Percentiles rank a stretch among this genome's conserved stretches.
Conservation (phyloP, 305 asterid genomes). For the Salvia sclarea region DNA sequence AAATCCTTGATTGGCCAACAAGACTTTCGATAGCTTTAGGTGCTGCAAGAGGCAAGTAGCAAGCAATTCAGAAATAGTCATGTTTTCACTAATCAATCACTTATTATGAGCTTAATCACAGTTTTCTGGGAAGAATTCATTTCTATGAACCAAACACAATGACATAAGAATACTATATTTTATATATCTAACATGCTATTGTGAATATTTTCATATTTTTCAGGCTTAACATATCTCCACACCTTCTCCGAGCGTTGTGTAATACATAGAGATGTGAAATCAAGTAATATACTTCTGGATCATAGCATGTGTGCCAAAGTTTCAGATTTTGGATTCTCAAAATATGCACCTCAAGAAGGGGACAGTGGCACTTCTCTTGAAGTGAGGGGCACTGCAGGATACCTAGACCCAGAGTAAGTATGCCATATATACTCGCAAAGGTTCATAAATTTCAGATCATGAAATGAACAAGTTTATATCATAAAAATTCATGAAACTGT, state of each 20-base stretch:
- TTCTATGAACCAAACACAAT: not conserved
- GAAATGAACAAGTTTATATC: conserved; percentile 2
- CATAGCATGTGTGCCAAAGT: conserved; percentile 93
- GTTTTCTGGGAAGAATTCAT: not conserved
- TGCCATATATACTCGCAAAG: not conserved
- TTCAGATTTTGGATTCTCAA: conserved; percentile 91
- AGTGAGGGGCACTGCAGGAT: conserved; percentile 94
- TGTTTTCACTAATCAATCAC: conserved; percentile 14
- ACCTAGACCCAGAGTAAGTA: conserved; percentile 95
- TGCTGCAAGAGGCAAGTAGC: conserved; percentile 85
- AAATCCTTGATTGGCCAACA: conserved; percentile 82
- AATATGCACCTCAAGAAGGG: conserved; percentile 93
- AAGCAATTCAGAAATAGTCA: conserved; percentile 25
- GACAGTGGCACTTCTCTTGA: conserved; percentile 84
- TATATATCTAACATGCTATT: not conserved
- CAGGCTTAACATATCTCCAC: conserved; percentile 86
- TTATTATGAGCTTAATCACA: not conserved
- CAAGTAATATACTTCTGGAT: conserved; percentile 89
- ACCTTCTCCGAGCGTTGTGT: conserved; percentile 76
- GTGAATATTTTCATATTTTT: conserved; percentile 29
- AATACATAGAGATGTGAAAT: conserved; percentile 89
- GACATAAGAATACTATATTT: not conserved
- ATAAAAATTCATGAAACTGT: no score
- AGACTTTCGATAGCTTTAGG: conserved; percentile 87
- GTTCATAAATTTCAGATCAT: not conserved